Evolutionary conservation across 225 moss, liverwort and hornwort genomes (phyloP).

Genomic region (Takakia lepidozioides): DNA sequence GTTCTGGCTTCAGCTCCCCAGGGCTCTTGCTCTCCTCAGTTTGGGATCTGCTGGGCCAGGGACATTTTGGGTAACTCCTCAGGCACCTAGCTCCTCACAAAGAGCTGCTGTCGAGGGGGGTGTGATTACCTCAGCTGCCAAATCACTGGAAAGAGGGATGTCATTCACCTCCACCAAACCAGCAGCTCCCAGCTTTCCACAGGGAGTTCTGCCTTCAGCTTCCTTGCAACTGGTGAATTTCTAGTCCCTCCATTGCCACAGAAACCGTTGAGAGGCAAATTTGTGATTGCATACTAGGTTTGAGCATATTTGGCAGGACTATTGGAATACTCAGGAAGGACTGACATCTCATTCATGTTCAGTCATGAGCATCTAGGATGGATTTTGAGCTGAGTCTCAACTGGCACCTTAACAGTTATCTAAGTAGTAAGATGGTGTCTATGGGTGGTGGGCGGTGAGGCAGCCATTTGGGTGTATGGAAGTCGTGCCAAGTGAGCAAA

Average conservation of each 20-base stretch:
- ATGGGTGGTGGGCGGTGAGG: conserved; percentile 10
- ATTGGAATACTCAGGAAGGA: too few species aligned
- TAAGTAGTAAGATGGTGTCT: too few species aligned
- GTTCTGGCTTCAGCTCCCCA: conserved; percentile 97
- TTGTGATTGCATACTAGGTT: too few species aligned
- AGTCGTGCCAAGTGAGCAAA: conserved; percentile 71
- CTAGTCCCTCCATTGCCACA: too few species aligned
- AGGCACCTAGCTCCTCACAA: conserved; percentile 14
- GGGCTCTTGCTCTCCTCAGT: conserved; percentile 82
- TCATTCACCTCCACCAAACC: conserved; percentile 42
- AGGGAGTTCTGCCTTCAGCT: conserved; percentile 35
- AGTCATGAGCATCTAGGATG: too few species aligned
- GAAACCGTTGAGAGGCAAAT: too few species aligned
- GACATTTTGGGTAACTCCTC: conserved; percentile 59
- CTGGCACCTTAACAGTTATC: too few species aligned
- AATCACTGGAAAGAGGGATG: conserved; percentile 42
- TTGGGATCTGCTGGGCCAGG: conserved; percentile 74
- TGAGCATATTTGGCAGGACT: too few species aligned
- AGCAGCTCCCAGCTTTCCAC: conserved; percentile 29
- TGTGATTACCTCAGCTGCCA: conserved; percentile 18
- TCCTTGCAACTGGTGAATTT: conserved; percentile 42
- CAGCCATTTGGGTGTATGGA: conserved; percentile 76
- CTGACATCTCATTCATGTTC: too few species aligned
- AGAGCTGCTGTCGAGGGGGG: too few species aligned
- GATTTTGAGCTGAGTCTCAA: too few species aligned